These are phyloP conservation scores for Hippophae tibetana DNA, from an alignment of 306 rosid genomes.

Conservation along the genomic window DNA sequence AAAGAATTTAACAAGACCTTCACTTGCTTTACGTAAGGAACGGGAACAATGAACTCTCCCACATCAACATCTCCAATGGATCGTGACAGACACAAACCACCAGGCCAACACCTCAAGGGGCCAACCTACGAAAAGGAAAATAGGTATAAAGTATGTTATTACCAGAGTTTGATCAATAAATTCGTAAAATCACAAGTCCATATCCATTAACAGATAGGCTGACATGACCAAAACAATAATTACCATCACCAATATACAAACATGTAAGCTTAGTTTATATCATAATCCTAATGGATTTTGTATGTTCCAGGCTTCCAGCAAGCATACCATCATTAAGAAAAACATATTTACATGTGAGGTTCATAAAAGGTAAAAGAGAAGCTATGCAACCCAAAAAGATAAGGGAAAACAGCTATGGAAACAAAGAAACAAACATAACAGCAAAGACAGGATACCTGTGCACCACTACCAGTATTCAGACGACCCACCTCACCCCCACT, in stretches of 20 bases:
- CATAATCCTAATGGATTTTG: too few species aligned
- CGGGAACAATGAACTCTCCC: conserved; percentile 93
- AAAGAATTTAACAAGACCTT: conserved; percentile 46
- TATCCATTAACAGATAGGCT: too few species aligned
- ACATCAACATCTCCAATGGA: conserved; percentile 95
- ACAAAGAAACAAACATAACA: not conserved
- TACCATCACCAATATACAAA: too few species aligned
- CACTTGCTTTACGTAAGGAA: conserved; percentile 94
- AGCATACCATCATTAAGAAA: too few species aligned
- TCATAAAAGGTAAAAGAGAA: not conserved
- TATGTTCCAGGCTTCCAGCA: too few species aligned
- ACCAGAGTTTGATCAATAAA: not conserved
- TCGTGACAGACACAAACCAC: conserved; percentile 97
- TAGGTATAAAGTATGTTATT: not conserved
- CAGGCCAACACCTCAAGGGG: conserved; percentile 99
- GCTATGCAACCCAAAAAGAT: not conserved
- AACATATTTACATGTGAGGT: too few species aligned
- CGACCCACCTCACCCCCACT: conserved; percentile 99
- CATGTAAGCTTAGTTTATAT: too few species aligned
- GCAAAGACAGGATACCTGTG: conserved; percentile 52
- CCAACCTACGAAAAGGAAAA: conserved; percentile 47
- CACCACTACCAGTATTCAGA: conserved; percentile 96
- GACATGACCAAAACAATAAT: too few species aligned
- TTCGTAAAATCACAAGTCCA: not conserved
- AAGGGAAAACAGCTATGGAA: not conserved